These are phyloP conservation scores for carrot (Daucus carota) DNA, from an alignment of 129 eudicot genomes.

Conservation along the genomic window DH1_v3.0 NC_030382.2:58428501-58429000, in stretches of 20 bases:
- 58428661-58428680: slow-evolving; percentile 49
- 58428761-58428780: slow-evolving; percentile 23
- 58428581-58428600: slow-evolving; percentile 53
- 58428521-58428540: slow-evolving; percentile 30
- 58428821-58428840: slow-evolving; percentile 31
- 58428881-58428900: slow-evolving; percentile 35
- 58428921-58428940: slow-evolving; percentile 41
- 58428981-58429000: slow-evolving; percentile 16
- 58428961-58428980: slow-evolving; percentile 33
- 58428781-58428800: slow-evolving; percentile 38
- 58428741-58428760: slow-evolving; percentile 15
- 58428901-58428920: slow-evolving; percentile 26
- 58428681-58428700: slow-evolving; percentile 33
- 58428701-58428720: slow-evolving; percentile 15
- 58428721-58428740: slow-evolving; percentile 19
- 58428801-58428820: slow-evolving; percentile 38
- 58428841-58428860: slow-evolving; percentile 15
- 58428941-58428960: slow-evolving; percentile 40
- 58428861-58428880: slow-evolving; percentile 17
- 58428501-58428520: slow-evolving; percentile 5
- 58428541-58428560: slow-evolving; percentile 34
- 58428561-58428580: slow-evolving; percentile 71
- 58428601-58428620: slow-evolving; percentile 30
- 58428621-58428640: slow-evolving; percentile 20
- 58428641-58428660: slow-evolving; percentile 37